Percentiles rank a stretch among this genome's conserved stretches.
Evolutionary conservation across 805 yeast genomes (phyloP).

Genomic region (Candida sakaeoensis): DNA sequence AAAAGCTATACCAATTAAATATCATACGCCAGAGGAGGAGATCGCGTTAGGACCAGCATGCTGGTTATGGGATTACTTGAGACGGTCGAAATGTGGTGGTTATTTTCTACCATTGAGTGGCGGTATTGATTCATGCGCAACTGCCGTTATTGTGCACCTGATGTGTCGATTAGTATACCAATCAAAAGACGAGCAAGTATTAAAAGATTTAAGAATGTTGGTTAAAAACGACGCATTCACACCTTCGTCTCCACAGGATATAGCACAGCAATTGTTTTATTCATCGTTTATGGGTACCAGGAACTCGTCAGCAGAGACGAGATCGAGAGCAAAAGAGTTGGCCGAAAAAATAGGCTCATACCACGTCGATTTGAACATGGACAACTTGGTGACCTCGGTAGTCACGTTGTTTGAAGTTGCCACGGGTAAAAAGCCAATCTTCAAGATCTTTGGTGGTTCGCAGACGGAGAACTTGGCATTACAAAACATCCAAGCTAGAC

Average conservation of each 20-base stretch:
- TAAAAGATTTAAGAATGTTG: conserved; percentile 67
- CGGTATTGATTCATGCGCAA: conserved; percentile 97
- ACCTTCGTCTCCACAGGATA: conserved; percentile 72
- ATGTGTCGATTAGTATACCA: conserved; percentile 85
- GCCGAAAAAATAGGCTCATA: conserved; percentile 78
- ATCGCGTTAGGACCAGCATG: conserved; percentile 98
- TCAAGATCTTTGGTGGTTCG: conserved; percentile 91
- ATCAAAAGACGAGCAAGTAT: conserved; percentile 65
- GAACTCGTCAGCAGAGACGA: conserved; percentile 86
- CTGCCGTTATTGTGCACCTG: conserved; percentile 88
- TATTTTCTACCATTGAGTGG: conserved; percentile 93
- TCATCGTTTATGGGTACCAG: conserved; percentile 95
- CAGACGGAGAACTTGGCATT: conserved; percentile 88
- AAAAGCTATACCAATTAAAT: conserved; percentile 43
- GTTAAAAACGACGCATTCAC: conserved; percentile 58
- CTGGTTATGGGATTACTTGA: conserved; percentile 97
- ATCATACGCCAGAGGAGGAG: conserved; percentile 89
- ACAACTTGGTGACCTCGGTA: conserved; percentile 70
- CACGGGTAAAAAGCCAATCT: conserved; percentile 86
- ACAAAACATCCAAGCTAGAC: conserved; percentile 94
- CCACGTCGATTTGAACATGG: conserved; percentile 92
- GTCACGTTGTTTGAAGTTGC: conserved; percentile 77
- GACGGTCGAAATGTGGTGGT: conserved; percentile 89
- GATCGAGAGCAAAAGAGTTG: conserved; percentile 73
- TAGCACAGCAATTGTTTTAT: conserved; percentile 75